Percentiles rank a stretch among this genome's conserved stretches.
Conservation (phyloP, 164 flowering plant species). For the Amborella trichopoda region DNA sequence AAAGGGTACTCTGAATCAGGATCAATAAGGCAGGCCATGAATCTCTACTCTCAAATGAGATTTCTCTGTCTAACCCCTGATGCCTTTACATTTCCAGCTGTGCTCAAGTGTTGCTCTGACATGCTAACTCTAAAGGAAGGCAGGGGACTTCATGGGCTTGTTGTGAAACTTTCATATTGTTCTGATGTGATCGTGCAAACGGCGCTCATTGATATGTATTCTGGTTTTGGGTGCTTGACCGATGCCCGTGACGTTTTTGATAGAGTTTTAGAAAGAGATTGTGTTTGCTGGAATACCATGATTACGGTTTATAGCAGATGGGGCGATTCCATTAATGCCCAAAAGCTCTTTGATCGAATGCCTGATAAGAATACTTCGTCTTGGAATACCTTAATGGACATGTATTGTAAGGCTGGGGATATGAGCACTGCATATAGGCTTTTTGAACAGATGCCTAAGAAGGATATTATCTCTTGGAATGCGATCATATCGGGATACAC, state of each 20-base stretch:
- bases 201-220: constrained; percentile 18
- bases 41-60: constrained; percentile 14
- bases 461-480: constrained; percentile 22
- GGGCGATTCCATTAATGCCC: constrained; percentile 13
- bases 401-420: constrained; percentile 19
- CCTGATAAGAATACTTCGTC: constrained; percentile 14
- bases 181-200: constrained; percentile 10
- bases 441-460: constrained; percentile 18
- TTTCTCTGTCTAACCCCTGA: constrained; percentile 12
- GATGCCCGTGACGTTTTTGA: constrained; percentile 12
- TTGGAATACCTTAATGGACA: constrained; percentile 20
- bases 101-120: constrained; percentile 12
- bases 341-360: constrained; percentile 16
- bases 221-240: constrained; percentile 8
- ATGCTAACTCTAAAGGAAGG: constrained; percentile 8
- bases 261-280: constrained; percentile 12
- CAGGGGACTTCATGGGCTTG: constrained; percentile 16
- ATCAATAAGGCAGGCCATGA: constrained; percentile 7
- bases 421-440: constrained; percentile 9
- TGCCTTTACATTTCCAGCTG: constrained; percentile 19
- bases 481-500: constrained; percentile 17
- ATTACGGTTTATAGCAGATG: constrained; percentile 15
- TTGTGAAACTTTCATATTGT: constrained; percentile 9
- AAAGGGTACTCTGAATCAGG: constrained; percentile 17
- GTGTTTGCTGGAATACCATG: constrained; percentile 25